Conservation (phyloP, 208 protist genomes). For the Leishmania tarentolae region DNA sequence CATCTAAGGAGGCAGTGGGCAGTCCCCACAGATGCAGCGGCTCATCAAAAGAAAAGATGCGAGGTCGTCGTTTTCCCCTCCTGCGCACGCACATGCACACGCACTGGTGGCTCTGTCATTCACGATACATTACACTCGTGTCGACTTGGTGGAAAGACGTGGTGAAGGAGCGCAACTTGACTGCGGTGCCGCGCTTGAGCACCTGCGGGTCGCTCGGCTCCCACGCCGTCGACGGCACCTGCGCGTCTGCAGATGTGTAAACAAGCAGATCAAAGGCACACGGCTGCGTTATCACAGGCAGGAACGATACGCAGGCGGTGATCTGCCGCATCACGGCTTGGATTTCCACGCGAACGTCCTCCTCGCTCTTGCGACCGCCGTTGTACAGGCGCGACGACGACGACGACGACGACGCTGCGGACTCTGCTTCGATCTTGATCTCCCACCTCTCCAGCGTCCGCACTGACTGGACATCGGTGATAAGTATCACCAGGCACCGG, state of each 20-base stretch:
- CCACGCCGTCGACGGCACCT: conserved; percentile 91
- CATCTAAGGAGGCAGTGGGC: neutral
- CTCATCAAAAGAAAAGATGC: neutral
- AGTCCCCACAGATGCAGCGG: neutral
- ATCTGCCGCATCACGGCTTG: conserved; percentile 97
- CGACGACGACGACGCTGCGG: conserved; percentile 1
- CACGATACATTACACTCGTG: conserved; percentile 86
- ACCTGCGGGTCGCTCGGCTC: conserved; percentile 96
- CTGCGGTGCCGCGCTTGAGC: conserved; percentile 90
- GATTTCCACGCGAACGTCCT: conserved; percentile 94
- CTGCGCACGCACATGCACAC: neutral
- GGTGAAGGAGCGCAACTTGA: conserved; percentile 95
- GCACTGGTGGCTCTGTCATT: conserved; percentile 15
- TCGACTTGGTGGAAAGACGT: conserved; percentile 93
- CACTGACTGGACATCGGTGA: conserved; percentile 66
- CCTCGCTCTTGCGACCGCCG: conserved; percentile 45
- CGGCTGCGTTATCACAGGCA: conserved; percentile 91
- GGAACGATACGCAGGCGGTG: conserved; percentile 95
- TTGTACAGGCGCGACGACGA: neutral
- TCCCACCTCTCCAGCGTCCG: conserved; percentile 95
- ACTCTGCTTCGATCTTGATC: conserved; percentile 84
- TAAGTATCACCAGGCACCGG: conserved; percentile 95
- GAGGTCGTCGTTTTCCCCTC: neutral
- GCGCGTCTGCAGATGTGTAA: conserved; percentile 87
- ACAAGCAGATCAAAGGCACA: conserved; percentile 94